Evolutionary conservation across 352 stramenopile genomes (phyloP).

Genomic region (Discostella stelligera): DNA sequence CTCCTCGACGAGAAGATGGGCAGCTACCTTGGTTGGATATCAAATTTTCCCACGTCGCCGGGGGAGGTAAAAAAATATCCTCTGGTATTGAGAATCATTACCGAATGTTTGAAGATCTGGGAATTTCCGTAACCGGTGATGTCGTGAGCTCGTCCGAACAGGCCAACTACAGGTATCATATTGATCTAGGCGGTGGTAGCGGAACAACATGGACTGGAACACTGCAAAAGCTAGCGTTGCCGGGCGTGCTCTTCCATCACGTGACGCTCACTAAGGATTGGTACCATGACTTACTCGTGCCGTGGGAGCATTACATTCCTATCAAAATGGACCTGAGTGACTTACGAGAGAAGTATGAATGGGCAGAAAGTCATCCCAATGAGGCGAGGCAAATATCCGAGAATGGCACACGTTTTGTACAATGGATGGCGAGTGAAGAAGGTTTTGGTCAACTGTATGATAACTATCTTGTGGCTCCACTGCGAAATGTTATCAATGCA

Average conservation of each 20-base stretch:
- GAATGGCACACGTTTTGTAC: constrained; percentile 25
- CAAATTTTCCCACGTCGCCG: constrained; percentile 28
- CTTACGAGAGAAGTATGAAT: constrained; percentile 56
- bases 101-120: neutral
- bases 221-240: constrained; percentile 47
- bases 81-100: neutral
- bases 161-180: constrained; percentile 47
- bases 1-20: no score
- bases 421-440: constrained; percentile 23
- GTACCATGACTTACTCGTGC: constrained; percentile 45
- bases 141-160: constrained; percentile 16
- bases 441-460: constrained; percentile 34
- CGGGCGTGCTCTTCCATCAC: constrained; percentile 57
- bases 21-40: constrained; percentile 35
- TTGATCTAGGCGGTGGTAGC: constrained; percentile 53
- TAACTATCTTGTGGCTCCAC: constrained; percentile 21
- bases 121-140: constrained; percentile 21
- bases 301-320: constrained; percentile 56
- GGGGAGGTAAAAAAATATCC: constrained; percentile 6
- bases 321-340: constrained; percentile 43
- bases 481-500: constrained; percentile 30
- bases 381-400: constrained; percentile 39
- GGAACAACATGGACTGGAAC: constrained; percentile 58
- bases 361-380: constrained; percentile 48
- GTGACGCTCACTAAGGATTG: constrained; percentile 57